Evolutionary conservation across 305 asterid species (phyloP).

Genomic region (Fraxinus paxiana): DNA sequence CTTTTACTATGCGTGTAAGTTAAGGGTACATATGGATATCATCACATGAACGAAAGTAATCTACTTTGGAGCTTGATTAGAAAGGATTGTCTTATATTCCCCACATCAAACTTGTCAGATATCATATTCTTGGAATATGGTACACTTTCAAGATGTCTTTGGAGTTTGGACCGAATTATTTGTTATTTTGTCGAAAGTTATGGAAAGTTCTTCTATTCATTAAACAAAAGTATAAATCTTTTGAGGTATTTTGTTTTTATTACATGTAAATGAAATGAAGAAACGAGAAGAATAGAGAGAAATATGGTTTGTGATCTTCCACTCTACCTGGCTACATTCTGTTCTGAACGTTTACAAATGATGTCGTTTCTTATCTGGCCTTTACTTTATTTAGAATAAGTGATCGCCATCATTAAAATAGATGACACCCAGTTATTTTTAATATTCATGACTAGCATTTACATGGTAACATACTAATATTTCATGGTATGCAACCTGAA

Average conservation of each 20-base stretch:
- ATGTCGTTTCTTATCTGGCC: not conserved
- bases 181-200: not conserved
- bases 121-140: not conserved
- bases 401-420: not conserved
- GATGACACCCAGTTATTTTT: not conserved
- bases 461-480: not conserved
- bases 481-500: not conserved
- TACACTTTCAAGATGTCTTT: conserved; percentile 4
- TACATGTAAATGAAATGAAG: not conserved
- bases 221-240: not conserved
- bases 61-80: not conserved
- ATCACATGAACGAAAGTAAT: not conserved
- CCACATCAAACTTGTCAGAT: not conserved
- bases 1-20: not conserved
- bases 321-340: not conserved
- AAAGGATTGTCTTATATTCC: not conserved
- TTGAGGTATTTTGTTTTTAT: not conserved
- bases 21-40: not conserved
- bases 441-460: not conserved
- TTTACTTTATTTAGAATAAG: not conserved
- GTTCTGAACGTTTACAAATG: not conserved
- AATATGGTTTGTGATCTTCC: not conserved
- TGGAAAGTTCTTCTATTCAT: not conserved
- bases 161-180: not conserved
- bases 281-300: not conserved